These are phyloP conservation scores for Tylopilus subfusipes DNA, from an alignment of 768 basidiomycete species.

Conservation along the genomic window DNA sequence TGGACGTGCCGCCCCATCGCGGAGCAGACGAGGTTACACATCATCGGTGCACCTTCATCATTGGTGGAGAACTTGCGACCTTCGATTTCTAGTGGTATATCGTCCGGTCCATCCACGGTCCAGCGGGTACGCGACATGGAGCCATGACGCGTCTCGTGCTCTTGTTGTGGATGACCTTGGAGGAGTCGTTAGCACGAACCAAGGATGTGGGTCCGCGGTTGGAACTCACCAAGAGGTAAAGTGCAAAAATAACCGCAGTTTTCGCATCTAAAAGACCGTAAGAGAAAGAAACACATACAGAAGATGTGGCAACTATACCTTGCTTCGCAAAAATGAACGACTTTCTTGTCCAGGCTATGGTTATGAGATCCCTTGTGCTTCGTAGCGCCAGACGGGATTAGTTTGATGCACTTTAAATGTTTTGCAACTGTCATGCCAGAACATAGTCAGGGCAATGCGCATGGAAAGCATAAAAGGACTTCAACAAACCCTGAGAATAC, in stretches of 20 bases:
- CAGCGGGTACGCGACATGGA: slow-evolving; percentile 59
- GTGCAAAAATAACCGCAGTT: slow-evolving; percentile 60
- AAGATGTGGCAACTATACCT: slow-evolving; percentile 29
- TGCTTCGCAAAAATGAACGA: slow-evolving; percentile 54
- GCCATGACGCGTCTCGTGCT: slow-evolving; percentile 62
- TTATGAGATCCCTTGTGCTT: slow-evolving; percentile 47
- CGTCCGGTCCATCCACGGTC: slow-evolving; percentile 53
- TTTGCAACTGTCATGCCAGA: slow-evolving; percentile 38
- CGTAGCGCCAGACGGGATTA: slow-evolving; percentile 41
- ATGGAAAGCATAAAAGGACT: background rate
- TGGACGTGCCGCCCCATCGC: slow-evolving; percentile 58
- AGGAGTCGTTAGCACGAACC: background rate
- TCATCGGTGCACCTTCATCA: slow-evolving; percentile 60
- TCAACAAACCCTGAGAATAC: slow-evolving; percentile 50
- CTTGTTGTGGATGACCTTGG: slow-evolving; percentile 54
- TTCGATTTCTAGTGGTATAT: slow-evolving; percentile 47
- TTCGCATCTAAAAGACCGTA: slow-evolving; percentile 38
- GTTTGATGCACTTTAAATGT: slow-evolving; percentile 47
- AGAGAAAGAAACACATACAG: background rate
- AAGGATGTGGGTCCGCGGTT: rapidly evolving
- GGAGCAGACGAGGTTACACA: slow-evolving; percentile 56
- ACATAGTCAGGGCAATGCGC: background rate
- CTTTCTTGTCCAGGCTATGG: slow-evolving; percentile 43
- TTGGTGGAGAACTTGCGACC: slow-evolving; percentile 52
- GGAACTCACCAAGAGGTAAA: slow-evolving; percentile 46